A percentile compares a stretch with the other conserved stretches of the same genome.
Conservation (phyloP, 2,329 filamentous ascomycete species). For the Harringtonia lauricola region DNA sequence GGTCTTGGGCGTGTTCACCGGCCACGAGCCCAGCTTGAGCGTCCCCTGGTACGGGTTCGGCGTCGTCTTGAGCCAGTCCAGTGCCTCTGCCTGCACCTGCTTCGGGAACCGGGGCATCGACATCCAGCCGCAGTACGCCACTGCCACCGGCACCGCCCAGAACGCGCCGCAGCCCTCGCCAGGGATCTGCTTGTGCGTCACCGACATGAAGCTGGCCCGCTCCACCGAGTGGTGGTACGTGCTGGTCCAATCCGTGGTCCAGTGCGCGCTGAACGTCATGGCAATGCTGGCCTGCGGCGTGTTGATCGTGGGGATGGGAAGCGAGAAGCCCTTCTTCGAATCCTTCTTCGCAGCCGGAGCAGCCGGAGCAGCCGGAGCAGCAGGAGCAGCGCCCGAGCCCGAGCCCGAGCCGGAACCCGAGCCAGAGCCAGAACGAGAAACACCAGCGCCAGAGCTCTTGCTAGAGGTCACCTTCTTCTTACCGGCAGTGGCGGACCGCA, state of each 20-base stretch:
- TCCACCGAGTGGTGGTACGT: slow-evolving; percentile 6
- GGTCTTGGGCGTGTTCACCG: no score
- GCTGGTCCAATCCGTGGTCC: slow-evolving; percentile 8
- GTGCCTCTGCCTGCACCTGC: not conserved
- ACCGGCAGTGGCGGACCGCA: no score
- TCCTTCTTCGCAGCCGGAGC: not conserved
- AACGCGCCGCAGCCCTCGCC: slow-evolving; percentile 13
- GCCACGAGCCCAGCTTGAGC: slow-evolving; percentile 3
- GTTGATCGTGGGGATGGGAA: not conserved
- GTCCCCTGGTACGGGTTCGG: slow-evolving; percentile 1
- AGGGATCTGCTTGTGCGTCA: slow-evolving; percentile 8
- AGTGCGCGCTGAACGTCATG: slow-evolving; percentile 2
- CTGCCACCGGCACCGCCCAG: slow-evolving; percentile 7
- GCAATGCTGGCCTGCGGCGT: slow-evolving; percentile 2
- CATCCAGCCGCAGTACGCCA: slow-evolving; percentile 10
- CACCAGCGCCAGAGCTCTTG: no score
- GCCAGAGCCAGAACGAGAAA: no score
- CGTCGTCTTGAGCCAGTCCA: slow-evolving; percentile 1
- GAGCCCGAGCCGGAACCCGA: no score
- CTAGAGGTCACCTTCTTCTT: no score
- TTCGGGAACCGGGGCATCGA: slow-evolving; percentile 4
- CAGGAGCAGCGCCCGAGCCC: no score
- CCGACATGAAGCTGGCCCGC: slow-evolving; percentile 4
- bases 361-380: no score
- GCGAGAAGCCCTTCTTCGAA: not conserved